Conservation (phyloP, 2,329 filamentous ascomycete species). For the Lasiodiplodia hormozganensis region DNA sequence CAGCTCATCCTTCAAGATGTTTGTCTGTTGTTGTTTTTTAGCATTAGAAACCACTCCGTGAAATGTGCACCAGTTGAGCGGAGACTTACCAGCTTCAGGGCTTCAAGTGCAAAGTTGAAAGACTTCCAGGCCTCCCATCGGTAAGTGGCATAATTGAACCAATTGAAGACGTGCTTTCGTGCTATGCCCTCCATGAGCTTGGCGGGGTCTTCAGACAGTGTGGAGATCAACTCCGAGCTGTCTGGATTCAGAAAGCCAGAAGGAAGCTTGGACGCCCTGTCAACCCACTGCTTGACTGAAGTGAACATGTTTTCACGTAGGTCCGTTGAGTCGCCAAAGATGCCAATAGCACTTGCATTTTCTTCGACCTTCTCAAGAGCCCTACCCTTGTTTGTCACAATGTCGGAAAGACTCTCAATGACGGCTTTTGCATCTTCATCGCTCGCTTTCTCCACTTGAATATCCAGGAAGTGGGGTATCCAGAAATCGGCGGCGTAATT, state of each 20-base stretch:
- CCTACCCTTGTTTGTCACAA: slow-evolving; percentile 31
- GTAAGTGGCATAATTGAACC: neutral
- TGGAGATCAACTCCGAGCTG: neutral
- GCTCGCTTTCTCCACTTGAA: slow-evolving; percentile 28
- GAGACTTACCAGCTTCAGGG: neutral
- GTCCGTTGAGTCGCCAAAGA: neutral
- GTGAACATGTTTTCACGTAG: neutral
- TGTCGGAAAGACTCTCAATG: slow-evolving; percentile 27
- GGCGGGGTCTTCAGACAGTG: neutral
- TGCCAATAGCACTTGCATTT: neutral
- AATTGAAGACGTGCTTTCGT: neutral
- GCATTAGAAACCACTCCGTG: neutral
- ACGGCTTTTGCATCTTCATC: slow-evolving; percentile 29
- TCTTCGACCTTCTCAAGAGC: slow-evolving; percentile 30
- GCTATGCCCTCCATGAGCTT: slow-evolving; percentile 4
- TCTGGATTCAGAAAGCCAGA: neutral
- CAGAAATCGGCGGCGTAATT: slow-evolving; percentile 32
- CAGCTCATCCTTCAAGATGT: neutral
- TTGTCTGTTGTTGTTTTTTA: neutral
- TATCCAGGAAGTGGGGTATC: slow-evolving; percentile 33
- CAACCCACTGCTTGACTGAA: neutral
- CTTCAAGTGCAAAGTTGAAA: neutral
- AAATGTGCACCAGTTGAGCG: no score
- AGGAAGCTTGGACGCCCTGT: neutral
- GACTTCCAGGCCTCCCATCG: neutral